Evolutionary conservation across 2,329 filamentous ascomycete species (phyloP), one percentile per base, ranked within the genome.

Genomic region (Stylonectria norvegica): DNA sequence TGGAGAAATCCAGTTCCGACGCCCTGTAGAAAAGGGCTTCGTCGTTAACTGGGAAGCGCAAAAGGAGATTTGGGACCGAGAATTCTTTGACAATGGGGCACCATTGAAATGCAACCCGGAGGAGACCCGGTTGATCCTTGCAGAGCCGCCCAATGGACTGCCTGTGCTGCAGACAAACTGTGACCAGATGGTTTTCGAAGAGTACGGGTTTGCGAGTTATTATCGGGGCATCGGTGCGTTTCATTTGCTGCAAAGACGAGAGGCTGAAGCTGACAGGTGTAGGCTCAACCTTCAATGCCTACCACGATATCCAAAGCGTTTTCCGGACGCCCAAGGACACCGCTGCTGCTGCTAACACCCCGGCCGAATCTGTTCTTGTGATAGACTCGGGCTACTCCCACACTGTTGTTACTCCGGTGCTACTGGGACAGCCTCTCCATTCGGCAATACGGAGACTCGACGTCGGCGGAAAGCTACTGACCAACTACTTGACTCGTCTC

Each of bases 141-240:
- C 86, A 1, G 93, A 98, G 64, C 85, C 89, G 32, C 85, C 89
- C 4, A 95, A 94, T 65, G 82, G 84, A 4, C 75, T 95, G 40
- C 82, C 85, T 1, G 81, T 82, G 10, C 68, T 98, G 48, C 89
- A 96, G 65, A 79, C 83, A 27, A 93, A 96, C 61, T 89, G 88
- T 54, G 93, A 98, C 59, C 91, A 98, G 69, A 89, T 98, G 59
- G 80, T 97, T 2, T 97, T 98, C 70, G 93, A 98, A 61, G 90
- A 97, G 61, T 98, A 93, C 69, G 88, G 88, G 3, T 98, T 98
- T 65, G 79, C 84, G 9, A 85, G 86, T 51, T 95, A 95, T 66
- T 85, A 85, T 50, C 80, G 93, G 45, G 83, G 79, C 42, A 71
- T 86, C 49, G 86, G 86, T 79, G 62, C 43, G 70, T 12, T 7